phyloP scores from a whole-genome alignment of 768 basidiomycete genomes.

The Amyloporia xantha region DNA sequence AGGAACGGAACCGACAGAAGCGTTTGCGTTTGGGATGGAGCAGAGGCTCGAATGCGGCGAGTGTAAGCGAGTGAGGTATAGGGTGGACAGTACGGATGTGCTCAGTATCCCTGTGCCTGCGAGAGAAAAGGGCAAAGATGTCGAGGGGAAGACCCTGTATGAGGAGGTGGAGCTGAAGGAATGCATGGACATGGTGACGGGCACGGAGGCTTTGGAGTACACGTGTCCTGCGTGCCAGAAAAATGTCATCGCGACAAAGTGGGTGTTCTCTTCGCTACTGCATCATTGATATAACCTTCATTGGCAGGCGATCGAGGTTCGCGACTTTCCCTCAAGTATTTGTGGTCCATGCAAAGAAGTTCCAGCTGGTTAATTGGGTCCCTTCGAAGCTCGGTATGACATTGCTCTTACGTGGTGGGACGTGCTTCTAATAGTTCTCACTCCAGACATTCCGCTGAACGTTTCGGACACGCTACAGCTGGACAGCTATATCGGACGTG shows the following conservation, averaged over 20 bases:
- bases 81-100: slow-evolving; percentile 67
- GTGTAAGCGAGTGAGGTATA: slow-evolving; percentile 79
- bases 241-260: slow-evolving; percentile 70
- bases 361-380: slow-evolving; percentile 95
- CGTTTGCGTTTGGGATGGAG: slow-evolving; percentile 79
- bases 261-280: slow-evolving; percentile 1
- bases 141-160: slow-evolving; percentile 58
- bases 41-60: slow-evolving; percentile 78
- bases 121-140: slow-evolving; percentile 43
- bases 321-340: slow-evolving; percentile 85
- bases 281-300: not conserved
- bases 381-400: slow-evolving; percentile 86
- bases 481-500: slow-evolving; percentile 59
- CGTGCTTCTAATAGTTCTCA: not conserved
- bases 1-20: slow-evolving; percentile 58
- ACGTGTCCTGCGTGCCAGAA: slow-evolving; percentile 67
- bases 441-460: slow-evolving; percentile 75
- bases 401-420: not conserved
- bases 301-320: slow-evolving; percentile 60
- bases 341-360: slow-evolving; percentile 87
- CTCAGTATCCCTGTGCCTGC: slow-evolving; percentile 80
- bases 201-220: slow-evolving; percentile 70
- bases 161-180: slow-evolving; percentile 51
- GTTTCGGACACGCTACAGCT: slow-evolving; percentile 63
- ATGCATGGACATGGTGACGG: slow-evolving; percentile 56